Evolutionary conservation across 192 early-diverging fungal species (phyloP), one percentile per base, ranked within the genome.

Genomic region (Coemansia biformis): DNA sequence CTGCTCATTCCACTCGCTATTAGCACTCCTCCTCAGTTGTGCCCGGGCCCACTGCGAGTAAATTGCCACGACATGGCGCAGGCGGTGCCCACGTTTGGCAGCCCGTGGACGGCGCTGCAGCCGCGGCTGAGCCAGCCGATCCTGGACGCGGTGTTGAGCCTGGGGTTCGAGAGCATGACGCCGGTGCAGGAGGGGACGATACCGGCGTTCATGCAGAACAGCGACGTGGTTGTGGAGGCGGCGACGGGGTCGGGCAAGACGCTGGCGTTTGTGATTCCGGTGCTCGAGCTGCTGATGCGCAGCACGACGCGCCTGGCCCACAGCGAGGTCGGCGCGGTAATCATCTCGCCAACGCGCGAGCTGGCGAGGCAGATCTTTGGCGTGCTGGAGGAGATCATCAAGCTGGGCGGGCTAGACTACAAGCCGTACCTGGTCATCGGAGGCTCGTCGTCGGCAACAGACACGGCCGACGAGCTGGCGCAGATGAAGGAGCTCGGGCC

Each of bases 221-320:
- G 93, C 65, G 96, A 99, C 71, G 93, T 99, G 0, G 87, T 99
- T 5, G 92, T 96, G 12, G 91, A 96, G 59, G 94, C 93, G 7
- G 90, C 89, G 8, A 98, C 95, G 2, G 95, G 95, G 11, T 98
- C 95, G 0, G 95, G 95, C 38, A 98, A 98, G 57, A 98, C 95
- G 3, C 77, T 96, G 8, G 70, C 91, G 6, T 98, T 96, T 70
- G 75, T 93, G 2, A 82, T 96, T 17, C 95, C 95, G 11, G 79
- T 93, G 17, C 78, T 99, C 15, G 92, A 96, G 58, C 90, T 93
- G 59, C 77, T 96, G 8, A 48, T 81, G 31, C 74, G 83, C 12
- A 66, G 83, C 22, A 74, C 80, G 15, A 42, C 73, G 4, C 63
- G 77, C 16, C 73, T 92, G n/a, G 54, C 63, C 3, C 82, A 80